Evolutionary conservation across 179 eudicot species (phyloP).

Genomic region (Gypsophila paniculata): DNA sequence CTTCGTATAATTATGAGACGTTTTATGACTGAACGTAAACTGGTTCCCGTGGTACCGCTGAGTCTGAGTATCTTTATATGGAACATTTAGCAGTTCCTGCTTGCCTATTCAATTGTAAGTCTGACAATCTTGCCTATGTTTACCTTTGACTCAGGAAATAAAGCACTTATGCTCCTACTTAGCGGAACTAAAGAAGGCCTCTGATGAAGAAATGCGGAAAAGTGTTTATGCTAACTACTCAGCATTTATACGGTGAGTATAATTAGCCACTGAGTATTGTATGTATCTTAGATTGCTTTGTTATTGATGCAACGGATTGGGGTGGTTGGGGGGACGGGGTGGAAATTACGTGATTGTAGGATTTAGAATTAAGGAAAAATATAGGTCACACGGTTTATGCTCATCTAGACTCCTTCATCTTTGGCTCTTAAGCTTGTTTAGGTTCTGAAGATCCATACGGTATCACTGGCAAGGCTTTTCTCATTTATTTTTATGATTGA

Average conservation of each 20-base stretch:
- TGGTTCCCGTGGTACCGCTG: too few relatives aligned
- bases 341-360: neutral
- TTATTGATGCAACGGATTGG: neutral
- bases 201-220: constrained; percentile 97
- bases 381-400: neutral
- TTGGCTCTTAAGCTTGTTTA: constrained; percentile 4
- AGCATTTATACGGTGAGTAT: constrained; percentile 80
- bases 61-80: too few relatives aligned
- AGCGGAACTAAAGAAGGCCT: constrained; percentile 78
- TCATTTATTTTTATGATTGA: neutral
- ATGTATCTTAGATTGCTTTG: neutral
- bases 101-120: neutral
- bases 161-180: constrained; percentile 70
- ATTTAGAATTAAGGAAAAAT: neutral
- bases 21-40: neutral
- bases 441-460: neutral
- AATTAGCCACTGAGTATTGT: neutral
- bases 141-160: constrained; percentile 54
- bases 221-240: constrained; percentile 94
- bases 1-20: neutral
- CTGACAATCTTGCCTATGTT: neutral
- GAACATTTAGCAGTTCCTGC: neutral
- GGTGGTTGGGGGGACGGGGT: neutral
- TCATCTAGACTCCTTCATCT: neutral
- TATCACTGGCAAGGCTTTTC: neutral